Evolutionary conservation across 2,329 filamentous ascomycete genomes (phyloP), one percentile per base, ranked within the genome.

Genomic region (Teratosphaeria epicoccoides): DNA sequence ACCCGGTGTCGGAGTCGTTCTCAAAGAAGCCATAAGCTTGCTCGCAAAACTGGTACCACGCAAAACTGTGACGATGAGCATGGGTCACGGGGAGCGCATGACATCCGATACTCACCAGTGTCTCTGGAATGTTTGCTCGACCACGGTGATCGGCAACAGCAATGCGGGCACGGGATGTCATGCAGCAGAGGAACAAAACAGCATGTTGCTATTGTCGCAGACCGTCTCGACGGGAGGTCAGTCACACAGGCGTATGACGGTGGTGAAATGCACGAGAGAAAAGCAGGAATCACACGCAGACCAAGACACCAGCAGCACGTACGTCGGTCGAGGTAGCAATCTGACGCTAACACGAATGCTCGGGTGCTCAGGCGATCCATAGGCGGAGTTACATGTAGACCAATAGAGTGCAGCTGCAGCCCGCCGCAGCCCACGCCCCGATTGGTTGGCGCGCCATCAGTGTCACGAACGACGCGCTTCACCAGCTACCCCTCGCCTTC

Each of bases 21-120:
- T 52, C 55, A 54, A 54, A 51, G 55, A 51, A 58, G 52, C 54
- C 56, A 58, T 58, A 47, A 50, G 52, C 50, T 55, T 46, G 47
- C 43, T 48, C 46, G 33, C 45, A 29, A 46, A 43, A 24, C 46
- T 24, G 45, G 17, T 17, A 23, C 26, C 28, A 53, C 29, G 25
- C 29, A 9, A 43, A 4, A 37, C 28, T 46, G 17, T 20, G 26
- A 29, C 49, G 44, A 51, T 37, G 49, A 48, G 26, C 20, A 17
- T 47, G 26, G 29, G 23, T 23, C 23, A 37, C n/a, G 20, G 37
- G 24, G 47, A 10, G 37, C 25, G 33, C 26, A 43, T 40, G 47
- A 49, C 24, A 14, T 43, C n/a, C 10, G n/a, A 6, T 12, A 43
- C 47, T 37, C 9, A 40, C 47, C 26, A 22, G 23, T 40, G 33